Conservation (phyloP, 1,139 yeast species). For the Hanseniaspora uvarum region DNA sequence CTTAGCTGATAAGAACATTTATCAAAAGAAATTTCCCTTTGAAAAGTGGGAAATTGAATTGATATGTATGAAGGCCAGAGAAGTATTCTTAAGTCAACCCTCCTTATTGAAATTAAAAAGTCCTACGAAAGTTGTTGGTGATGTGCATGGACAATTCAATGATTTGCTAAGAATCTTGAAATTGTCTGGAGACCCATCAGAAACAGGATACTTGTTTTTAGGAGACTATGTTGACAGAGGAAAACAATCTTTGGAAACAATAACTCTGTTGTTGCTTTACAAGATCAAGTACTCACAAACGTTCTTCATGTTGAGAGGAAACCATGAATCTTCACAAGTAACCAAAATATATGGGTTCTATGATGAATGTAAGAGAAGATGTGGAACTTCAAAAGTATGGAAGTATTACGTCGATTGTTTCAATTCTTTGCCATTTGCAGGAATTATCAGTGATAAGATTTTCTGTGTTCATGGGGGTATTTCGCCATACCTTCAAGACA, state of each 20-base stretch:
- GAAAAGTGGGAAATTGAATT: conserved; percentile 48
- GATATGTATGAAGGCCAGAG: conserved; percentile 58
- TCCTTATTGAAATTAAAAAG: conserved; percentile 65
- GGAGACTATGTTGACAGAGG: conserved; percentile 89
- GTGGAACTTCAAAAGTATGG: conserved; percentile 59
- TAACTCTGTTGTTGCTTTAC: conserved; percentile 57
- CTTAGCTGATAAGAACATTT: conserved; percentile 26
- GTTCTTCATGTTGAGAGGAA: conserved; percentile 73
- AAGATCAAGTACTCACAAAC: conserved; percentile 76
- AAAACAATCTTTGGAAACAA: conserved; percentile 70
- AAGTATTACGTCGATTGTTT: conserved; percentile 69
- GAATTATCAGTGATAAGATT: conserved; percentile 71
- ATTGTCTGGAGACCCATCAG: conserved; percentile 71
- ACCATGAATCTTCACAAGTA: conserved; percentile 76
- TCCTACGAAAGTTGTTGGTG: conserved; percentile 80
- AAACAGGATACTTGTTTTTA: conserved; percentile 63
- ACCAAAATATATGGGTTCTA: conserved; percentile 80
- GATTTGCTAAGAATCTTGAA: conserved; percentile 67
- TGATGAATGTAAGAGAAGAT: conserved; percentile 75
- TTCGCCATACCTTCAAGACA: conserved; percentile 58
- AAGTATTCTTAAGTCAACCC: conserved; percentile 67
- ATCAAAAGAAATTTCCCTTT: conserved; percentile 31
- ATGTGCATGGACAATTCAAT: conserved; percentile 73
- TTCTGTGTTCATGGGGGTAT: conserved; percentile 87
- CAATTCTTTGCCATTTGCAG: conserved; percentile 78